Evolutionary conservation across 2,329 filamentous ascomycete species (phyloP).

Genomic region (Claviceps monticola): DNA sequence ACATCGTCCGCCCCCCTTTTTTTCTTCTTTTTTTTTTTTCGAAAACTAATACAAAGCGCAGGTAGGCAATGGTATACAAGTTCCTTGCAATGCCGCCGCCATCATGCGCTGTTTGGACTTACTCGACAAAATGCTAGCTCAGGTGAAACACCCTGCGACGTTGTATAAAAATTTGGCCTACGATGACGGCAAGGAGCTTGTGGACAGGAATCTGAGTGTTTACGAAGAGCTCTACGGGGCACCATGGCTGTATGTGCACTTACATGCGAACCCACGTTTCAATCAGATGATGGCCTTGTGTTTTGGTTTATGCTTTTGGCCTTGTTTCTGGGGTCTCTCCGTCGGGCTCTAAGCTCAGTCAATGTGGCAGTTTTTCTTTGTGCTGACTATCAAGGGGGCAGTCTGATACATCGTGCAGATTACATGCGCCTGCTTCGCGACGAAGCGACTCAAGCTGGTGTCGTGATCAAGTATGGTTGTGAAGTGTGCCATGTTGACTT

Average conservation of each 20-base stretch:
- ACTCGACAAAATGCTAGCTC: conserved; percentile 6
- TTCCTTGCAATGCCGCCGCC: conserved; percentile 9
- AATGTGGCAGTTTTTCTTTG: neutral
- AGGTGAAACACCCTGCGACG: neutral
- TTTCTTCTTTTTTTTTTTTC: neutral
- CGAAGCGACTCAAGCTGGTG: conserved; percentile 5
- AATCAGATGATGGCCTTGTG: neutral
- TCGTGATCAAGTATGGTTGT: conserved; percentile 4
- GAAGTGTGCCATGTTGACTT: conserved; percentile 6
- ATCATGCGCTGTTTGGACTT: conserved; percentile 8
- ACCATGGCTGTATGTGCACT: conserved; percentile 9
- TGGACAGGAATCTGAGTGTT: conserved; percentile 4
- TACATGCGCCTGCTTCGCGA: conserved; percentile 7
- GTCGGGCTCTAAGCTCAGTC: neutral
- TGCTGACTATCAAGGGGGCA: neutral
- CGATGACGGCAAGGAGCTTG: neutral
- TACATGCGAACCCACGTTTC: too few species aligned
- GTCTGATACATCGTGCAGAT: conserved; percentile 8
- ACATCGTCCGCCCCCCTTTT: neutral
- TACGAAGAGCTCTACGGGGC: conserved; percentile 8
- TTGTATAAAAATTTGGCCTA: conserved; percentile 1
- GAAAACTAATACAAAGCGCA: neutral
- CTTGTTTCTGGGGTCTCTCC: neutral
- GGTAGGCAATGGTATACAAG: conserved; percentile 9
- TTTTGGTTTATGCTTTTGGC: neutral